A percentile compares a stretch with the other conserved stretches of the same genome.
Evolutionary conservation across 352 stramenopile species (phyloP).

Genomic region (Achlya hypogyna): DNA sequence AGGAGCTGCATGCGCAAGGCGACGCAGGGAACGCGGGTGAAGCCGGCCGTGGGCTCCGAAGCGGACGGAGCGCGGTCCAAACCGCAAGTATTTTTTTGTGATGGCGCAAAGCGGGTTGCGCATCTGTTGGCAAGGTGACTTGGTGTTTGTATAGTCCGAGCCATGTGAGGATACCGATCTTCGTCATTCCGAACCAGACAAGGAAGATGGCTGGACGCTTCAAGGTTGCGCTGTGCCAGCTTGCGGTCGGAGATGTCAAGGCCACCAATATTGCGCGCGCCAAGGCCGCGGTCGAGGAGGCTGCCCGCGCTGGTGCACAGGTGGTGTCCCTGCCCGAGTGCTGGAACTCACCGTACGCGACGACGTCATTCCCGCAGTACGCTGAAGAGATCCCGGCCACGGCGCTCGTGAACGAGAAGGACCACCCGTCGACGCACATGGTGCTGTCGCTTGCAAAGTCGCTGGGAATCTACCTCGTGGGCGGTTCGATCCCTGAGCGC

Average conservation of each 20-base stretch:
- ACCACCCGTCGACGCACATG: constrained; percentile 80
- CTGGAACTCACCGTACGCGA: constrained; percentile 97
- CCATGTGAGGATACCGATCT: not conserved
- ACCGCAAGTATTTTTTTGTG: not conserved
- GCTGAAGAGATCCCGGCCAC: constrained; percentile 90
- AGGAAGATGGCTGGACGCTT: constrained; percentile 36
- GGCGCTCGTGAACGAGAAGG: constrained; percentile 42
- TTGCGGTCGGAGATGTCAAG: constrained; percentile 86
- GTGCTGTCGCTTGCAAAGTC: constrained; percentile 86
- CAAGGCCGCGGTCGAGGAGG: constrained; percentile 48
- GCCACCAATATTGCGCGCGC: constrained; percentile 73
- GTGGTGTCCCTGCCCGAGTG: constrained; percentile 91
- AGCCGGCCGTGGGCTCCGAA: too few relatives aligned
- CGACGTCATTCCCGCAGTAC: constrained; percentile 95
- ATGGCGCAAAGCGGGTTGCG: too few relatives aligned
- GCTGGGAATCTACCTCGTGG: constrained; percentile 91
- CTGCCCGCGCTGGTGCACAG: constrained; percentile 68
- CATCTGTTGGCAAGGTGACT: too few relatives aligned
- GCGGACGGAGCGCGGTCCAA: too few relatives aligned
- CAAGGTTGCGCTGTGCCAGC: constrained; percentile 94
- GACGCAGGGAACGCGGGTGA: too few relatives aligned
- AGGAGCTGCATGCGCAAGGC: too few relatives aligned
- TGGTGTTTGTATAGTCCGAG: not conserved
- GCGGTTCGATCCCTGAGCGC: constrained; percentile 94
- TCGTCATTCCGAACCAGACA: not conserved